Percentiles rank a stretch among this genome's conserved stretches.
Evolutionary conservation across 2,329 filamentous ascomycete genomes (phyloP).

Genomic region (Aspergillus cejpii): DNA sequence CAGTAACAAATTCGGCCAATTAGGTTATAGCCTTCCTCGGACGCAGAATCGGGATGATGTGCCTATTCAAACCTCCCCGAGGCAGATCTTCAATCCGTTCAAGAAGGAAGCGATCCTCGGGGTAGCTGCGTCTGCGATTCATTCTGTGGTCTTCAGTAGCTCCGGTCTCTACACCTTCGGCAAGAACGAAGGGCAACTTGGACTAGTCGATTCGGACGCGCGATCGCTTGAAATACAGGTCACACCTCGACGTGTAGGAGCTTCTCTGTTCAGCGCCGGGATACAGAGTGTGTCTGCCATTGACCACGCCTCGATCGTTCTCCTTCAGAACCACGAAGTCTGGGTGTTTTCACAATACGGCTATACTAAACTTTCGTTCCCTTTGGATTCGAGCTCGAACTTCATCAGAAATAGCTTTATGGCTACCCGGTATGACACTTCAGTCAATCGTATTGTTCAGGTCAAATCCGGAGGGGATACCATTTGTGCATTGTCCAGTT

Average conservation of each 20-base stretch:
- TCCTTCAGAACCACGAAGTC: slow-evolving; percentile 81
- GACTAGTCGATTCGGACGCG: slow-evolving; percentile 89
- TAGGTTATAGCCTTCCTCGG: slow-evolving; percentile 73
- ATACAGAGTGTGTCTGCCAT: slow-evolving; percentile 82
- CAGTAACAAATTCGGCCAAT: slow-evolving; percentile 73
- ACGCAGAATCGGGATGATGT: slow-evolving; percentile 64
- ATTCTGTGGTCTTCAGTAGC: slow-evolving; percentile 81
- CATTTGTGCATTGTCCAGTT: slow-evolving; percentile 76
- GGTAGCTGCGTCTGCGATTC: slow-evolving; percentile 78
- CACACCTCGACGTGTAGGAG: slow-evolving; percentile 77
- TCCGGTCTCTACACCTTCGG: slow-evolving; percentile 87
- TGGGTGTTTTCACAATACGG: slow-evolving; percentile 95
- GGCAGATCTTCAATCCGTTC: slow-evolving; percentile 83
- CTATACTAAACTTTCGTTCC: slow-evolving; percentile 84
- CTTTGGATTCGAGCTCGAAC: slow-evolving; percentile 63
- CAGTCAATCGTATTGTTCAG: slow-evolving; percentile 62
- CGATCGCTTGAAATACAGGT: slow-evolving; percentile 79
- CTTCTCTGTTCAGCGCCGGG: slow-evolving; percentile 64
- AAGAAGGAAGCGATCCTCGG: slow-evolving; percentile 80
- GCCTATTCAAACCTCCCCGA: slow-evolving; percentile 70
- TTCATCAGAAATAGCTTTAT: slow-evolving; percentile 61
- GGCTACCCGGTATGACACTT: slow-evolving; percentile 58
- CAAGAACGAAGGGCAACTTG: slow-evolving; percentile 89
- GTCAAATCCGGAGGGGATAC: slow-evolving; percentile 84
- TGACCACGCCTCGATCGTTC: slow-evolving; percentile 76